Base-by-base conservation (phyloP, 164 flowering plant species). In the Liquidambar formosana region DNA sequence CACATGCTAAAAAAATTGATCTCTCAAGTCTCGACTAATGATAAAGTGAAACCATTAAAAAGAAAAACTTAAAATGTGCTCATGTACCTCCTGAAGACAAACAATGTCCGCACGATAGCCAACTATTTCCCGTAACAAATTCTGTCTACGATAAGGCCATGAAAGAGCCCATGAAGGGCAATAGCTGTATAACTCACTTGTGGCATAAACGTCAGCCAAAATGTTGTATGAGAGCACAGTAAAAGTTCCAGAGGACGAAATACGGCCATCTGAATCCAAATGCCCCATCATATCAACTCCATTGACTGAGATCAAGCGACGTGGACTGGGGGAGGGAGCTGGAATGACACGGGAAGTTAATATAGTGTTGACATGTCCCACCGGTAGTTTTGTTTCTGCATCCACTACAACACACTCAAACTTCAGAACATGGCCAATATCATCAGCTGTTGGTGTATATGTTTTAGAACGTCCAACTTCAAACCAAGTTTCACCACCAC, bases 121-220 rank as follows among this genome's bases (percentile, higher is more conserved):
- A 75, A 96, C 91, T 57, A 96, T 92, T 80, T 96, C 98, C 56
- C 95, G 73, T 63, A 96, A 79, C 64, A 96, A 76, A 78, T 96
- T 96, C 71, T 96, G 96, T 67, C 89, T 84, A 64, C 97, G 94
- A 66, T 93, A 96, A 22, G 92, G 75, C 99, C 98, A 96, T 19
- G 98, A 85, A 73, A 91, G 96, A 45, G 97, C 98, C 99, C 99
- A 96, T 47, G 96, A 79, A 70, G 98, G 99, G 77, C 97, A 93
- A 57, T 91, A 91, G 76, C 91, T 83, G 76, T 89, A 91, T 69
- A 75, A 51, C 47, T 93, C 99, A 77, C 67, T 88, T 28, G 85
- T 77, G 3, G 98, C 95, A 81, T 84, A 83, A 8, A 71, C 78
- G 67, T 90, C 98, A 53, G 98, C 80, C 66, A 96, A 78, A 65